Evolutionary conservation across 495 filamentous ascomycete genomes (phyloP).

Genomic region (Ascodesmis nigricans): DNA sequence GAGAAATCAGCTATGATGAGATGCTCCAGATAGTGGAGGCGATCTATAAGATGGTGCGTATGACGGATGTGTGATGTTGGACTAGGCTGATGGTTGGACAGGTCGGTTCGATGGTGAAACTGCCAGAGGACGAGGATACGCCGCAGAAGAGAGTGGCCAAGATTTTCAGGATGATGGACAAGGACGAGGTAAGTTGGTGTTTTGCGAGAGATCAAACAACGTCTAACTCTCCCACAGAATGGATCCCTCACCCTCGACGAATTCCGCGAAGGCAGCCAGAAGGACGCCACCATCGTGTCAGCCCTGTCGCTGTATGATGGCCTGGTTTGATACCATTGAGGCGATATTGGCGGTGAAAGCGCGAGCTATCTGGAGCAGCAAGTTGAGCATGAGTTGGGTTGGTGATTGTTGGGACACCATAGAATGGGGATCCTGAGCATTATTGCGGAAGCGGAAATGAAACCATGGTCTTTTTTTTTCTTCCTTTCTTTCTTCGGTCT

Average conservation of each 20-base stretch:
- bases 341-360: too few species aligned
- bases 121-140: conserved; percentile 95
- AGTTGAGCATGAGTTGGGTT: too few species aligned
- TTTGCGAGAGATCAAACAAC: not conserved
- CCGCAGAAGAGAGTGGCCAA: conserved; percentile 94
- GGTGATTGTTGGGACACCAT: too few species aligned
- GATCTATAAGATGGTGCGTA: conserved; percentile 92
- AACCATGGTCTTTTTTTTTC: too few species aligned
- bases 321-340: conserved; percentile 51
- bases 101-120: conserved; percentile 98
- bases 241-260: conserved; percentile 44
- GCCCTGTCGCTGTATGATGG: conserved; percentile 92
- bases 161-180: conserved; percentile 99
- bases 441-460: too few species aligned
- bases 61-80: not conserved
- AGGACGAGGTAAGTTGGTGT: conserved; percentile 86
- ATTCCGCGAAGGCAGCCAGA: conserved; percentile 97
- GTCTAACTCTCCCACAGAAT: conserved; percentile 9
- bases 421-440: too few species aligned
- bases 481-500: too few species aligned
- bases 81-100: conserved; percentile 21
- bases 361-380: too few species aligned
- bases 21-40: conserved; percentile 98
- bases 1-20: conserved; percentile 96
- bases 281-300: conserved; percentile 97